Evolutionary conservation across 192 early-diverging fungal genomes (phyloP).

Genomic region (Umbelopsis vinacea): DNA sequence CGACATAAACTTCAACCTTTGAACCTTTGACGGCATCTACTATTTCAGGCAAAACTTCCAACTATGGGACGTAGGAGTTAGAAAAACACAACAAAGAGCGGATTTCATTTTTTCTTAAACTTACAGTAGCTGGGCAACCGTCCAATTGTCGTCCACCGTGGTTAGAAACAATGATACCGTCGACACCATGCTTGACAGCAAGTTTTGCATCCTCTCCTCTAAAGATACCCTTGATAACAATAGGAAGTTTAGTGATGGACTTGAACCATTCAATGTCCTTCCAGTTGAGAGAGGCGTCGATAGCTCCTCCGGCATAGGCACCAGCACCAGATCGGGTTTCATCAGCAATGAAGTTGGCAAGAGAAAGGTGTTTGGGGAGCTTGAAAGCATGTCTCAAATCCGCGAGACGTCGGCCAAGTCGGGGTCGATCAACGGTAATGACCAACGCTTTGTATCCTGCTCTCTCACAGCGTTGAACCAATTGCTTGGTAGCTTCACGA

Average conservation of each 20-base stretch:
- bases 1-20: slow-evolving; percentile 76
- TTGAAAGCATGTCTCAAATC: slow-evolving; percentile 60
- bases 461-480: slow-evolving; percentile 72
- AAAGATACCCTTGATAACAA: slow-evolving; percentile 90
- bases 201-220: slow-evolving; percentile 84
- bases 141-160: slow-evolving; percentile 97
- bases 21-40: slow-evolving; percentile 53
- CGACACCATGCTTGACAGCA: slow-evolving; percentile 74
- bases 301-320: slow-evolving; percentile 37
- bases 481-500: slow-evolving; percentile 57
- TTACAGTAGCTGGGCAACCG: slow-evolving; percentile 51
- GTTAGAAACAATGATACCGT: slow-evolving; percentile 89
- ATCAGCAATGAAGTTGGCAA: slow-evolving; percentile 79
- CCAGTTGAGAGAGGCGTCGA: slow-evolving; percentile 85
- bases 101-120: background rate
- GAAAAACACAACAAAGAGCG: background rate
- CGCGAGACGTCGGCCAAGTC: slow-evolving; percentile 54
- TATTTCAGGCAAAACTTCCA: slow-evolving; percentile 80
- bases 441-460: slow-evolving; percentile 80
- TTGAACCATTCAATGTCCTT: slow-evolving; percentile 84
- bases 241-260: slow-evolving; percentile 76
- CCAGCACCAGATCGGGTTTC: slow-evolving; percentile 45
- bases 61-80: slow-evolving; percentile 28
- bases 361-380: slow-evolving; percentile 61
- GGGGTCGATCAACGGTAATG: slow-evolving; percentile 79